Conservation (phyloP, 805 yeast species). For the Sugiyamaella americana region DNA sequence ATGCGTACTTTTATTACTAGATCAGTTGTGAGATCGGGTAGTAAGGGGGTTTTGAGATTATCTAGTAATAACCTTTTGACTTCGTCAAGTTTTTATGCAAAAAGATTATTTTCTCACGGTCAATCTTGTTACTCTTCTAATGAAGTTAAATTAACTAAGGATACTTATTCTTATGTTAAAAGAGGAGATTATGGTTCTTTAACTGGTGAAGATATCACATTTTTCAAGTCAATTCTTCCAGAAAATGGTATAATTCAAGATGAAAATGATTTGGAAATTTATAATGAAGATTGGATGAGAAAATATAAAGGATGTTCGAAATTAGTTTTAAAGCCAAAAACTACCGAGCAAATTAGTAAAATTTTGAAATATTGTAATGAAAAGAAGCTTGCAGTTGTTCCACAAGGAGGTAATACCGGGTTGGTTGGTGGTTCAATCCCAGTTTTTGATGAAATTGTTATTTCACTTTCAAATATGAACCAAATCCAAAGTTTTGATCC, state of each 20-base stretch:
- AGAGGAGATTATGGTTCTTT: slow-evolving; percentile 48
- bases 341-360: slow-evolving; percentile 67
- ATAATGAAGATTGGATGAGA: slow-evolving; percentile 91
- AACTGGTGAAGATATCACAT: slow-evolving; percentile 49
- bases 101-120: too few relatives aligned
- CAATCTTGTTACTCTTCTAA: too few relatives aligned
- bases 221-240: slow-evolving; percentile 55
- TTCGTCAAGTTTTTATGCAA: too few relatives aligned
- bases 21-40: too few relatives aligned
- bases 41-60: too few relatives aligned
- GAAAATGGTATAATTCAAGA: slow-evolving; percentile 36
- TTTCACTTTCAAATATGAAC: slow-evolving; percentile 66
- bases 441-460: slow-evolving; percentile 80
- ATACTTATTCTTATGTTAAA: slow-evolving; percentile 54
- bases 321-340: slow-evolving; percentile 75
- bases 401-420: slow-evolving; percentile 97
- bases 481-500: slow-evolving; percentile 74
- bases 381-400: slow-evolving; percentile 73
- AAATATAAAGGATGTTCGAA: slow-evolving; percentile 85
- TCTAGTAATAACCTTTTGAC: too few relatives aligned
- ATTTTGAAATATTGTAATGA: slow-evolving; percentile 79
- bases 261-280: slow-evolving; percentile 35
- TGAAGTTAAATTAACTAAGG: slow-evolving; percentile 55
- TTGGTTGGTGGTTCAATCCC: slow-evolving; percentile 93
- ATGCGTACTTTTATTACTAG: too few relatives aligned